Evolutionary conservation across 2,329 filamentous ascomycete genomes (phyloP), one percentile per base, ranked within the genome.

Genomic region (Aureobasidium sp.): DNA sequence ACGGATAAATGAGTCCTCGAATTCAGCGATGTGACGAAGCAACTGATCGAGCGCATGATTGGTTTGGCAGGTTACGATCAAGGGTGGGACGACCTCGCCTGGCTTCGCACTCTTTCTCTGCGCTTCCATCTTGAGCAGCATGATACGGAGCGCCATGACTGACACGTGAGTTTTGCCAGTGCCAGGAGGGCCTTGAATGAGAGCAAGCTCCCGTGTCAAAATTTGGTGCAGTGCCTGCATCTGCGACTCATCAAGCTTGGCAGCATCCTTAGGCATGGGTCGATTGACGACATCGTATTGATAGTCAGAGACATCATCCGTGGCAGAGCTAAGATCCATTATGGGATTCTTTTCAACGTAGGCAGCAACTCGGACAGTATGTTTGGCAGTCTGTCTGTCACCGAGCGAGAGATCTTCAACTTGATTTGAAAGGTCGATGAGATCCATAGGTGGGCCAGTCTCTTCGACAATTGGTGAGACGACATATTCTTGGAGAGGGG

Each of bases 1-100:
- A 9, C 87, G 82, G 53, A 87, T 76, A 63, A 92, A 86, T 1
- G 84, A 80, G 0, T 76, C 72, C 67, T 88, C 86, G 66, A 87
- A 88, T 6, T 76, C 70, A 1, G 84, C 78, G 17, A 91, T 79
- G 61, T 87, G 84, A 0, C 77, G 75, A 0, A 96, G 77, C 0
- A 97, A 78, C 70, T 96, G 92, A 67, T 97, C 92, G 0, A 96
- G 77, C 0, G 92, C 92, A 73, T 96, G 91, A 63, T 97, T 97
- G 0, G 92, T 97, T 68, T 96, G 91, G 8, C 90, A 91, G 0
- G 91, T 83, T 3, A 96, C 79, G 24, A 96, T 80, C 34, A 97
- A 86, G 0, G 89, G 89, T 9, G 86, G 81, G 12, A 61, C 13
- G 1, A 51, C 17, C 63, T 87, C 84, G 0, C 74, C 77, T 1